A percentile compares a stretch with the other conserved stretches of the same genome.
Evolutionary conservation across 352 stramenopile species (phyloP).

Genomic region (Phytophthora niederhauseri): DNA sequence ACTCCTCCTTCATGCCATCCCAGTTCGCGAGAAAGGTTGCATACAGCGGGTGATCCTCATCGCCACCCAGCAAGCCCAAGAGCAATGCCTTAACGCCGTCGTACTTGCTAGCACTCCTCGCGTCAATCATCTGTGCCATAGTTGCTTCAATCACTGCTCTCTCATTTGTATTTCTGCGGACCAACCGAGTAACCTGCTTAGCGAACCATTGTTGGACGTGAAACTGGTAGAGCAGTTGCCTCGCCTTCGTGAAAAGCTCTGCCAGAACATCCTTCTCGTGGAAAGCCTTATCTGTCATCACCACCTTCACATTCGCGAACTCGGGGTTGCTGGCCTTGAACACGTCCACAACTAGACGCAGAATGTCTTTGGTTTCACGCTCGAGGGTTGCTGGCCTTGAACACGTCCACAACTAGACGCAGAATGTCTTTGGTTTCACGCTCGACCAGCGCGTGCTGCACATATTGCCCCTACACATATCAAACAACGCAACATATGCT

Average conservation of each 20-base stretch:
- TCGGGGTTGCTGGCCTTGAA: not conserved
- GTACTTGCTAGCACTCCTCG: not conserved
- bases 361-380: not conserved
- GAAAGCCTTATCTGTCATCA: not conserved
- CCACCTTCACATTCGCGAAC: not conserved
- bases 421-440: not conserved
- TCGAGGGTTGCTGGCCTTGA: not conserved
- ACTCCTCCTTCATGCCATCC: too few relatives aligned
- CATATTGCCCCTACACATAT: not conserved
- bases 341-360: not conserved
- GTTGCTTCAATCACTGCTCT: not conserved
- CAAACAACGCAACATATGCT: too few relatives aligned
- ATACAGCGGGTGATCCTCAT: not conserved
- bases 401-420: not conserved
- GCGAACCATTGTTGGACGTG: not conserved
- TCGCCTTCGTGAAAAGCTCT: not conserved
- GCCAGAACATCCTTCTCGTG: not conserved
- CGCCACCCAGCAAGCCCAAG: not conserved
- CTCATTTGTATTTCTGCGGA: not conserved
- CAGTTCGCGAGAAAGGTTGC: too few relatives aligned
- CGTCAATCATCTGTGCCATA: not conserved
- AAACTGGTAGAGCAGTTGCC: not conserved
- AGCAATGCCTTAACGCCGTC: not conserved
- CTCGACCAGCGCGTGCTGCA: not conserved
- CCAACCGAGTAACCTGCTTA: not conserved